These are phyloP conservation scores for Mycena alexandri DNA, from an alignment of 768 basidiomycete species.

Conservation along the genomic window DNA sequence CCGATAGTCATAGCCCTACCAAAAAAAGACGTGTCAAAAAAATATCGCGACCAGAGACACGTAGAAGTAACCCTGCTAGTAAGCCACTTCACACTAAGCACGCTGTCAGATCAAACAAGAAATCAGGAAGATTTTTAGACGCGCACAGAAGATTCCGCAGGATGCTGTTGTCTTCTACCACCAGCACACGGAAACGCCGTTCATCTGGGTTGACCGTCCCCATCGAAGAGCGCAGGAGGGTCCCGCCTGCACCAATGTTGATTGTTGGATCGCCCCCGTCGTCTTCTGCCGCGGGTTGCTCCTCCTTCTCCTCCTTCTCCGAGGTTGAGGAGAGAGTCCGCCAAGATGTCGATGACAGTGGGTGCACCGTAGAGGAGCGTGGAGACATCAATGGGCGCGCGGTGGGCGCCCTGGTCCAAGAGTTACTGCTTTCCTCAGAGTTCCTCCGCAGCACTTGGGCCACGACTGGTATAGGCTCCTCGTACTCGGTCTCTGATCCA, in stretches of 20 bases:
- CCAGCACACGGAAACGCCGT: slow-evolving; percentile 72
- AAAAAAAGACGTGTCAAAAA: slow-evolving; percentile 38
- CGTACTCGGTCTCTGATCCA: slow-evolving; percentile 1
- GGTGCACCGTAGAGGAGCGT: slow-evolving; percentile 64
- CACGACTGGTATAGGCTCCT: neutral
- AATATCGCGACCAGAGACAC: slow-evolving; percentile 34
- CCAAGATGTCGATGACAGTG: slow-evolving; percentile 50
- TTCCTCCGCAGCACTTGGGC: slow-evolving; percentile 52
- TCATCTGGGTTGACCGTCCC: slow-evolving; percentile 61
- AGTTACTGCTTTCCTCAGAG: slow-evolving; percentile 59
- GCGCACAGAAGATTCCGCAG: slow-evolving; percentile 86
- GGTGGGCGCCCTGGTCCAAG: slow-evolving; percentile 14
- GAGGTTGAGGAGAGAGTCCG: slow-evolving; percentile 47
- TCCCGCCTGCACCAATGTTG: slow-evolving; percentile 70
- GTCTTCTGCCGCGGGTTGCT: slow-evolving; percentile 41
- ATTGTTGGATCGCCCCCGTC: slow-evolving; percentile 59
- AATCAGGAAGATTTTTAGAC: slow-evolving; percentile 19
- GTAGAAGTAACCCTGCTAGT: slow-evolving; percentile 60
- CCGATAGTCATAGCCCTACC: slow-evolving; percentile 76
- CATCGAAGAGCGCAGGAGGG: slow-evolving; percentile 76
- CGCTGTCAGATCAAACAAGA: slow-evolving; percentile 28
- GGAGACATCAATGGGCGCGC: slow-evolving; percentile 66
- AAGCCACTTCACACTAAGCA: slow-evolving; percentile 71
- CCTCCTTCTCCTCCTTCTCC: slow-evolving; percentile 54
- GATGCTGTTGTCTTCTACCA: slow-evolving; percentile 93